Base-by-base conservation (phyloP, 495 filamentous ascomycete genomes). In the Hypoxylon lienhwacheense region DNA sequence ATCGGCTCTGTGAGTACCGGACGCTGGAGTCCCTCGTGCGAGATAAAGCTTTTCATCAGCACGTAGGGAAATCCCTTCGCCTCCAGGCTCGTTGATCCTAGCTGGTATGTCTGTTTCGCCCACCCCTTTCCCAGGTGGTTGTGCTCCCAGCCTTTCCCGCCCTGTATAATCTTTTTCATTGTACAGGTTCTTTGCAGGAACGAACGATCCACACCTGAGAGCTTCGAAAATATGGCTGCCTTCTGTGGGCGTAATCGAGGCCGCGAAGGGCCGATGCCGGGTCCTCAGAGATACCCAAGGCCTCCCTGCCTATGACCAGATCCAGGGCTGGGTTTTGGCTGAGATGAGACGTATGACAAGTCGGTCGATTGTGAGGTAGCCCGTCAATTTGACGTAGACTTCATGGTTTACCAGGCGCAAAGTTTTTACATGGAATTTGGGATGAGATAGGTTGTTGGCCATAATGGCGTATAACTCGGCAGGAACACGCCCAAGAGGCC, bases 381-480 rank as follows among this genome's bases (percentile, higher is more conserved):
- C 11, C 0, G 42, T 20, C 2, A 56, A 19, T 29, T 61, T 64
- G 10, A 5, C 2, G 17, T 53, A 42, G 24, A 66, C 81, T 45
- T 83, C 80, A 12, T 57, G 59, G 57, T 70, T 76, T 1, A 82
- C 80, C 16, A 83, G 62, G 3, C 82, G 77, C 73, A 84, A 70
- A 4, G 54, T 62, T 53, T 77, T 66, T 12, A 80, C 54, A 36
- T 73, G 72, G 8, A n/a, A n/a, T n/a, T 76, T 68, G 8, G 76
- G 79, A 7, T 31, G 5, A 5, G 77, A 63, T 2, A 84, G 66
- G 52, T 74, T 61, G 1, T 36, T 26, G 5, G 70, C 67, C 15
- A 84, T 78, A 14, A 66, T 37, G 15, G 71, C 62, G 57, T 75
- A 81, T 1, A 84, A 63, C 47, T 85, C 82, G 2, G 73, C 61